phyloP scores from a whole-genome alignment of 116 monocot genomes.

The Papilionanthe hybrid region DNA sequence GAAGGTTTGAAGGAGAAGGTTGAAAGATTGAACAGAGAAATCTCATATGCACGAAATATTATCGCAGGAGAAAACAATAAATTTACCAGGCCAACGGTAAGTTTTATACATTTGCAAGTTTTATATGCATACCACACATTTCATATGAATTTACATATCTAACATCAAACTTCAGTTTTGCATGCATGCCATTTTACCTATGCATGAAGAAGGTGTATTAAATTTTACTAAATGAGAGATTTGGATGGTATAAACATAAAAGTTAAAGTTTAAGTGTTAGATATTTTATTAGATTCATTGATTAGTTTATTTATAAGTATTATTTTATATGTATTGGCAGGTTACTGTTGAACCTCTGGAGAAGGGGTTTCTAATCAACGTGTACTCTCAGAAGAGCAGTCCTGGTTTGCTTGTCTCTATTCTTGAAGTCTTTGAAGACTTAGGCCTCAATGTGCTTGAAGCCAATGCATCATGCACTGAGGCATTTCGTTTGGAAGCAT shows the following conservation, averaged over 20 bases:
- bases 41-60: constrained; percentile 17
- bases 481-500: constrained; percentile 59
- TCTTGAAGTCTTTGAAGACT: constrained; percentile 71
- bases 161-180: too few species aligned
- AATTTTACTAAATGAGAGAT: too few species aligned
- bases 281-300: too few species aligned
- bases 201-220: too few species aligned
- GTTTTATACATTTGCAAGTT: background rate
- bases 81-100: background rate
- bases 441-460: constrained; percentile 72
- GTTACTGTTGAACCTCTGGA: constrained; percentile 78
- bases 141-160: too few species aligned
- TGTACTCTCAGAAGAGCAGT: constrained; percentile 50
- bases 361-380: constrained; percentile 68
- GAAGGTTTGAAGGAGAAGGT: constrained; percentile 50
- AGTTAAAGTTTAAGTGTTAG: too few species aligned
- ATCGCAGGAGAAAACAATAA: background rate
- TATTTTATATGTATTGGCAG: constrained; percentile 19
- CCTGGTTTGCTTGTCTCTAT: constrained; percentile 71
- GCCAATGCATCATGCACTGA: constrained; percentile 85
- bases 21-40: constrained; percentile 40
- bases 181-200: too few species aligned
- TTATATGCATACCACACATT: too few species aligned
- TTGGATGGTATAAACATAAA: too few species aligned
- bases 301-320: background rate